A percentile compares a stretch with the other conserved stretches of the same genome.
Evolutionary conservation across 1,139 yeast species (phyloP).

Genomic region (Geotrichum restrictum): DNA sequence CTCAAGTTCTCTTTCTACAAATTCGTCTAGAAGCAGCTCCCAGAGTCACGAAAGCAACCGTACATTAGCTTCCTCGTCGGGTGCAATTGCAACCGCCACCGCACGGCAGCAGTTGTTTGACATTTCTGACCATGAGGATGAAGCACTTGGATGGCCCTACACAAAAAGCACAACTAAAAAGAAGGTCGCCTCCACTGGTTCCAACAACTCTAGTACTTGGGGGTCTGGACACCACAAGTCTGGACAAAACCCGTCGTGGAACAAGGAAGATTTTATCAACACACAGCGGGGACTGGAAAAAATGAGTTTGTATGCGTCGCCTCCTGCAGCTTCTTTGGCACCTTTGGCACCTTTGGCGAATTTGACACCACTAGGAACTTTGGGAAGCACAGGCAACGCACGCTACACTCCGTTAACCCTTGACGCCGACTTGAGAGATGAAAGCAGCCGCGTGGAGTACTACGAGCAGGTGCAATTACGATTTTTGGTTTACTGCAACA

Average conservation of each 20-base stretch:
- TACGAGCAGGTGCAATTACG: slow-evolving; percentile 16
- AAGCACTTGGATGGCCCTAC: not conserved
- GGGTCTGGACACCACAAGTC: not conserved
- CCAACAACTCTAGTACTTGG: no score
- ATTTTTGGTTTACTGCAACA: slow-evolving; percentile 9
- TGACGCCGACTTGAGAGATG: not conserved
- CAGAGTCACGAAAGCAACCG: slow-evolving; percentile 3
- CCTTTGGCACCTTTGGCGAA: not conserved
- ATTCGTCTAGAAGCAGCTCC: not conserved
- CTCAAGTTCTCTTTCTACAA: not conserved
- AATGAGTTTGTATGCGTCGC: no score
- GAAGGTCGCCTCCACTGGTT: no score
- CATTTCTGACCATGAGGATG: slow-evolving; percentile 5
- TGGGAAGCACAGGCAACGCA: not conserved
- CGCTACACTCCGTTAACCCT: not conserved
- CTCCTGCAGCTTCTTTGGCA: no score
- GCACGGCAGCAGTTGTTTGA: slow-evolving; percentile 5
- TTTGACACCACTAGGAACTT: not conserved
- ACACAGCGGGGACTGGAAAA: not conserved
- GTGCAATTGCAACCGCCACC: not conserved
- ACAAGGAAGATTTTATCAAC: not conserved
- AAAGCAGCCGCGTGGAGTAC: slow-evolving; percentile 4
- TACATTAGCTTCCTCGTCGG: not conserved
- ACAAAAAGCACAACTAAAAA: no score
- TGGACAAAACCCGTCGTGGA: no score